Evolutionary conservation across 2,329 filamentous ascomycete genomes (phyloP).

Genomic region (Pleurostoma richardsiae): DNA sequence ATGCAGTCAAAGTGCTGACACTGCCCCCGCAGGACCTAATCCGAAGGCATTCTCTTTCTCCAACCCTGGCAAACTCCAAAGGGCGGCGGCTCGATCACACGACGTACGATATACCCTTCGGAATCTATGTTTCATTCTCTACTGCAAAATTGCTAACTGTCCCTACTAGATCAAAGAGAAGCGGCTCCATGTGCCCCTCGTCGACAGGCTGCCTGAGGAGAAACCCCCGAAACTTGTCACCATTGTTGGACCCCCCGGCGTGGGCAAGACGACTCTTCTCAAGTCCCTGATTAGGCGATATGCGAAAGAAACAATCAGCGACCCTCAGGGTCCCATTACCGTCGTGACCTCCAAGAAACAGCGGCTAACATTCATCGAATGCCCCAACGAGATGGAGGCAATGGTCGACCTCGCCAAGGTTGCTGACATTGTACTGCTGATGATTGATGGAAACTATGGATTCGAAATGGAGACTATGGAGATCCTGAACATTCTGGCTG

Average conservation of each 20-base stretch:
- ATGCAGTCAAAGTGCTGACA: slow-evolving; percentile 12
- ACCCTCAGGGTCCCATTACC: slow-evolving; percentile 87
- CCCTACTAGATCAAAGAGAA: slow-evolving; percentile 78
- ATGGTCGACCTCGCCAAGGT: slow-evolving; percentile 98
- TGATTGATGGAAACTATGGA: slow-evolving; percentile 98
- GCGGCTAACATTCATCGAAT: slow-evolving; percentile 92
- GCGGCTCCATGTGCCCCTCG: slow-evolving; percentile 89
- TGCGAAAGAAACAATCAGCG: slow-evolving; percentile 88
- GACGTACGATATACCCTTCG: slow-evolving; percentile 45
- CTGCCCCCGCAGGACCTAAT: slow-evolving; percentile 55
- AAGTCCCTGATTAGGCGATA: slow-evolving; percentile 93
- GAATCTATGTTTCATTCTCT: background rate
- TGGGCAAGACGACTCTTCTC: slow-evolving; percentile 91
- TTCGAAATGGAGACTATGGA: slow-evolving; percentile 99
- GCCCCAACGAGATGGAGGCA: slow-evolving; percentile 89
- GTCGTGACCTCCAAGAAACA: slow-evolving; percentile 96
- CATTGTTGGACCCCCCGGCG: slow-evolving; percentile 91
- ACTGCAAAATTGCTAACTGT: slow-evolving; percentile 11
- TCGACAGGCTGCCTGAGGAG: slow-evolving; percentile 93
- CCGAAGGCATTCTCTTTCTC: slow-evolving; percentile 87
- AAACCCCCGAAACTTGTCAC: slow-evolving; percentile 88
- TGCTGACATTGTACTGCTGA: slow-evolving; percentile 91
- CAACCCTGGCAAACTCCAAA: slow-evolving; percentile 74
- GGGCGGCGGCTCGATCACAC: slow-evolving; percentile 66
- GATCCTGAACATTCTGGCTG: slow-evolving; percentile 89